Percentiles rank a stretch among this genome's conserved stretches.
Conservation (phyloP, 2,329 filamentous ascomycete species). For the Rosellinia necatrix region DNA sequence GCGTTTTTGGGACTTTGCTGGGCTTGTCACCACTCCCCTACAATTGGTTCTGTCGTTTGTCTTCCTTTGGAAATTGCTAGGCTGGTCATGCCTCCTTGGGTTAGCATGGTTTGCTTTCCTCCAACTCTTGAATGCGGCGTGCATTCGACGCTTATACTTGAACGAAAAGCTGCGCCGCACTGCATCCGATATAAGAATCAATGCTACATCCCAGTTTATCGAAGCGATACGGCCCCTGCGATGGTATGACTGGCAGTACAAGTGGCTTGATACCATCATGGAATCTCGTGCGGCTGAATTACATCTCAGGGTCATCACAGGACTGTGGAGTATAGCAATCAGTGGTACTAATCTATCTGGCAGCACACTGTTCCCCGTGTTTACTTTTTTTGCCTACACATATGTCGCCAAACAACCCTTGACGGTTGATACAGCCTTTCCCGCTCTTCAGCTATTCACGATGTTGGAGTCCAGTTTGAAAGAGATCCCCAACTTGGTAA, state of each 20-base stretch:
- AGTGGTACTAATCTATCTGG: slow-evolving; percentile 72
- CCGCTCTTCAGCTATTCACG: slow-evolving; percentile 78
- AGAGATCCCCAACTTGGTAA: slow-evolving; percentile 76
- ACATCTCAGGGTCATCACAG: slow-evolving; percentile 65
- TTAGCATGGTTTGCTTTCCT: slow-evolving; percentile 71
- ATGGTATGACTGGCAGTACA: slow-evolving; percentile 82
- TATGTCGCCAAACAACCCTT: slow-evolving; percentile 69
- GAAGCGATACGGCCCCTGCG: slow-evolving; percentile 81
- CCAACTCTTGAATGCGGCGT: slow-evolving; percentile 69
- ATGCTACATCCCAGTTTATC: slow-evolving; percentile 83
- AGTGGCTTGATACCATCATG: slow-evolving; percentile 74
- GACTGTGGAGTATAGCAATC: slow-evolving; percentile 66
- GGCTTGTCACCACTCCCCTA: slow-evolving; percentile 75
- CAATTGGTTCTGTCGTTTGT: slow-evolving; percentile 75
- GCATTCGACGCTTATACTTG: slow-evolving; percentile 68
- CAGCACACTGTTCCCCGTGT: slow-evolving; percentile 76
- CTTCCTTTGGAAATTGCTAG: slow-evolving; percentile 78
- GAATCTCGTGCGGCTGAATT: slow-evolving; percentile 70
- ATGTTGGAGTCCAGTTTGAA: slow-evolving; percentile 75
- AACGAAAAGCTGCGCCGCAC: slow-evolving; percentile 73
- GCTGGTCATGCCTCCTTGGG: slow-evolving; percentile 77
- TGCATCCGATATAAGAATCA: slow-evolving; percentile 77
- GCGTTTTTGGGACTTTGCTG: slow-evolving; percentile 84
- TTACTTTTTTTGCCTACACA: slow-evolving; percentile 82
- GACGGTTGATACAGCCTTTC: slow-evolving; percentile 82